Evolutionary conservation across 2,329 filamentous ascomycete genomes (phyloP), one percentile per base, ranked within the genome.

Genomic region (Fusarium hainanense): DNA sequence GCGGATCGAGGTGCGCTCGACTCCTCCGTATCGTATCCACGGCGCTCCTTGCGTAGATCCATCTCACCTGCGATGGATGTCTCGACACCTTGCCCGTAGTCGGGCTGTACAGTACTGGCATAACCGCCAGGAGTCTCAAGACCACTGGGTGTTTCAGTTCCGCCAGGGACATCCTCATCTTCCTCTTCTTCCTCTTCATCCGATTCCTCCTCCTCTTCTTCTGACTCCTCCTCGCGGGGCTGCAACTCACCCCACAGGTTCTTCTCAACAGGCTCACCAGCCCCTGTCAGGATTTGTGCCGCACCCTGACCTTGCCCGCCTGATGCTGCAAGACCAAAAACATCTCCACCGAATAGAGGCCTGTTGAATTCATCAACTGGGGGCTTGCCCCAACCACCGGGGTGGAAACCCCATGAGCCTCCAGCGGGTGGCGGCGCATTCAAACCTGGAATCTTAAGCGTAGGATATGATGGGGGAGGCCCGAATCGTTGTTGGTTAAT

Each of bases 401-500:
- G 94, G 72, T 95, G 92, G 79, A 97, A 99, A 4, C 96, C 96
- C 96, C 96, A 99, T 60, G 90, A 89, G 25, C 92, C 94, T 49
- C 95, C 95, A 2, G 93, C 86, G 4, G 96, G 96, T 13, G 95
- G 93, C 7, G 96, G 94, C 3, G 95, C 94, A 79, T 98, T 99
- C 48, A 99, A 87, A 46, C 96, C 96, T 11, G 96, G 92, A 64
- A 99, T 94, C 78, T 96, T 97, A 54, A 98, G 85, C n/a, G 93
- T 93, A 23, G 96, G 94, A 79, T 99, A 99, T 11, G 94, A 97
- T 8, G 95, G 94, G 3, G 96, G 95, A 25, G 94, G 94, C 1
- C 96, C 96, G 75, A 94, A 93, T 73, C 95, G 90, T 81, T 99
- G 96, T 81, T 97, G 93, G 80, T 97, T 97, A 78, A 99, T 95